phyloP scores from a whole-genome alignment of 2,329 filamentous ascomycete species.

The Fusarium oligoseptatum region DNA sequence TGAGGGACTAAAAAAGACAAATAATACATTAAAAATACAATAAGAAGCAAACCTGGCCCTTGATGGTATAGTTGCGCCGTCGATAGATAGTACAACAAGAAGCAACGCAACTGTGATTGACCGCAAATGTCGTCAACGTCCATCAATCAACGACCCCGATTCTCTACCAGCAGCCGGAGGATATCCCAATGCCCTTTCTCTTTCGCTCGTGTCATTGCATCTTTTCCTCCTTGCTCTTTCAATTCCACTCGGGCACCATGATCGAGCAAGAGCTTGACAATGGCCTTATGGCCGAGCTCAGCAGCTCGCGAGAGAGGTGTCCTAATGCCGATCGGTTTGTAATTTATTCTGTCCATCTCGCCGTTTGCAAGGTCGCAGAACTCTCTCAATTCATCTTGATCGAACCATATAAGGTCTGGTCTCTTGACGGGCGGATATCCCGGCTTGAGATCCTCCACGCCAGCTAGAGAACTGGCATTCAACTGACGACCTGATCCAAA shows the following conservation, averaged over 20 bases:
- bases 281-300: background rate
- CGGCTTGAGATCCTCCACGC: too few relatives aligned
- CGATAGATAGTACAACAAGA: background rate
- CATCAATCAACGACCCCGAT: background rate
- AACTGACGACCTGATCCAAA: too few relatives aligned
- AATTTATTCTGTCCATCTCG: accelerated
- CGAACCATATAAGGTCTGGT: too few relatives aligned
- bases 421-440: too few relatives aligned
- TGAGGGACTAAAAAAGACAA: background rate
- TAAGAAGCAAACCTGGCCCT: background rate
- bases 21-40: background rate
- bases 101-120: background rate
- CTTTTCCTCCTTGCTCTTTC: background rate
- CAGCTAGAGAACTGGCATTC: too few relatives aligned
- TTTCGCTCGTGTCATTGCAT: background rate
- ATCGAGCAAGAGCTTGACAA: background rate
- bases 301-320: background rate
- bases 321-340: background rate
- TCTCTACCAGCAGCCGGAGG: background rate
- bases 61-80: too few relatives aligned
- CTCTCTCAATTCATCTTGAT: background rate
- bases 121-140: background rate
- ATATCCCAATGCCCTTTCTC: background rate
- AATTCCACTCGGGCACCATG: background rate
- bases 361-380: background rate